Evolutionary conservation across 148 eudicot genomes (phyloP).

Genomic region (Beta vulgaris): DNA sequence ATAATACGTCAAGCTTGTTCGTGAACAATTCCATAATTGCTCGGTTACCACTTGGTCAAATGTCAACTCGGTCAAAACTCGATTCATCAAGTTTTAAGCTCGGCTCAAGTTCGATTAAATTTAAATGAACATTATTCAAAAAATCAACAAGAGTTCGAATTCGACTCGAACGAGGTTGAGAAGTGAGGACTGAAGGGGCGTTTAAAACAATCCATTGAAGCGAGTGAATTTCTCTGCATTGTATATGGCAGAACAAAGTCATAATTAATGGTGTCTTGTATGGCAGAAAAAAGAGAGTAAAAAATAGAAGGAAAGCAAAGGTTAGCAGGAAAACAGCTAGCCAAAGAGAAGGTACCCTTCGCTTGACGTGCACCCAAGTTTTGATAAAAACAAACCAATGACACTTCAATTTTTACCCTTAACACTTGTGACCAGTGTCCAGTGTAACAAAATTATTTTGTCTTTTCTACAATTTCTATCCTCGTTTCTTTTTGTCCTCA

Average conservation of each 20-base stretch:
- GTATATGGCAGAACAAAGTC: not conserved
- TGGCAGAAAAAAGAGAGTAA: conserved; percentile 7
- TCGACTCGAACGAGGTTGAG: too few relatives aligned
- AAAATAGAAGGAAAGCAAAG: not conserved
- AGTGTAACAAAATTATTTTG: not conserved
- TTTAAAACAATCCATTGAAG: not conserved
- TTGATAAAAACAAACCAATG: conserved; percentile 4
- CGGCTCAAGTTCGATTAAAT: too few relatives aligned
- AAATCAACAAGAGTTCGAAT: too few relatives aligned
- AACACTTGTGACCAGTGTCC: not conserved
- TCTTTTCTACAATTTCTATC: not conserved
- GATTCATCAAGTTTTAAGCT: too few relatives aligned
- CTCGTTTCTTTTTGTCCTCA: not conserved
- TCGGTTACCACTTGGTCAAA: too few relatives aligned
- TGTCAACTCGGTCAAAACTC: too few relatives aligned
- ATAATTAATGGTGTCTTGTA: conserved; percentile 14
- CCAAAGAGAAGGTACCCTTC: conserved; percentile 9
- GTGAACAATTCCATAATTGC: too few relatives aligned
- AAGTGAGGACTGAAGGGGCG: not conserved
- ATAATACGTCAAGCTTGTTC: too few relatives aligned
- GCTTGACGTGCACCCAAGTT: conserved; percentile 14
- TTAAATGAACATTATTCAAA: too few relatives aligned
- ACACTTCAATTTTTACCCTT: not conserved
- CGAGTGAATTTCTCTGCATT: not conserved
- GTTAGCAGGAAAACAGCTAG: conserved; percentile 1